Percentiles rank a stretch among this genome's conserved stretches.
Conservation (phyloP, 495 filamentous ascomycete species). For the Neurospora tetraspora region DNA sequence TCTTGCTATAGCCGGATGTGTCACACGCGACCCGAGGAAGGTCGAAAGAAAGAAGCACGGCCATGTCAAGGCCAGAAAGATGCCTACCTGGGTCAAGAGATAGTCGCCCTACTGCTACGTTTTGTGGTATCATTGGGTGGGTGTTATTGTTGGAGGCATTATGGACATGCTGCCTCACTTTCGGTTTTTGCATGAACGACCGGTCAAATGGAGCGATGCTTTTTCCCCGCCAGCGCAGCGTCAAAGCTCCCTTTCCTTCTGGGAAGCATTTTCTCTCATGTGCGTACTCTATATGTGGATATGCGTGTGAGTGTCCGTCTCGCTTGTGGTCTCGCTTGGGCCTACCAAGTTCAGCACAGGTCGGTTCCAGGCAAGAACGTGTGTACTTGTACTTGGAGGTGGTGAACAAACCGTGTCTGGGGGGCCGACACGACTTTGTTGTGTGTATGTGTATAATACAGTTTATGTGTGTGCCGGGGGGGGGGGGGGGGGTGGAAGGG, state of each 20-base stretch:
- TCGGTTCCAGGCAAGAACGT: not conserved
- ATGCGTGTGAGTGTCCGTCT: not conserved
- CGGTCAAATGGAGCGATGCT: slow-evolving; percentile 1
- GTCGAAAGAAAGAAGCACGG: slow-evolving; percentile 99
- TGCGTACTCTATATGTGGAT: not conserved
- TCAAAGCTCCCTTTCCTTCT: not conserved
- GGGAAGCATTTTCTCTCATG: slow-evolving; percentile 6
- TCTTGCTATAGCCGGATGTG: slow-evolving; percentile 60
- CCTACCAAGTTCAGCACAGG: not conserved
- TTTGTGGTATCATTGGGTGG: not conserved
- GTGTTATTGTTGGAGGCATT: not conserved
- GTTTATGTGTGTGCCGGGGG: not conserved
- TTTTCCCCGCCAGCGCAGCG: not conserved
- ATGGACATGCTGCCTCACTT: not conserved
- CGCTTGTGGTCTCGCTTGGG: not conserved
- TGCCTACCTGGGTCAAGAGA: slow-evolving; percentile 95
- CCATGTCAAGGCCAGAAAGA: slow-evolving; percentile 92
- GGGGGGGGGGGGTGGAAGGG: not conserved
- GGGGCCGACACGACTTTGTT: not conserved
- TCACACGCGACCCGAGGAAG: slow-evolving; percentile 81
- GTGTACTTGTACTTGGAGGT: not conserved
- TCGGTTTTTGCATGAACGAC: slow-evolving; percentile 12
- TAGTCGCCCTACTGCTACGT: slow-evolving; percentile 24
- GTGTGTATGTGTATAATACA: not conserved
- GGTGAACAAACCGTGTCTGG: not conserved